phyloP scores from a whole-genome alignment of 345 rosid genomes.

The Ailanthus altissimus region DNA sequence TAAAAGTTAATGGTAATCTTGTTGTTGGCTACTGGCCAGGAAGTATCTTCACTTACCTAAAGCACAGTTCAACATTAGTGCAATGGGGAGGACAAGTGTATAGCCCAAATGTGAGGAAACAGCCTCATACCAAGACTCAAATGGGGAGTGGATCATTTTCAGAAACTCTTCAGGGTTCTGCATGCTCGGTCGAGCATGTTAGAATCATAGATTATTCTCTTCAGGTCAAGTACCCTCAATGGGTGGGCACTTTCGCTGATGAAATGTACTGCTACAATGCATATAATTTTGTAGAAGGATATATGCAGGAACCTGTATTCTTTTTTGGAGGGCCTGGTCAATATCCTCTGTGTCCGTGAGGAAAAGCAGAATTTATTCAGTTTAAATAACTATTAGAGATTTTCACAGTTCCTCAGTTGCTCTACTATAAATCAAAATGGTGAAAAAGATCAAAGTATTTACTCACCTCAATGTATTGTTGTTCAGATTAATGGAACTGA shows the following conservation, averaged over 20 bases:
- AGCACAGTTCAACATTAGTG: slow-evolving; percentile 41
- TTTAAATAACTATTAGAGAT: not conserved
- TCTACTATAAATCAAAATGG: not conserved
- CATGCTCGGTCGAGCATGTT: slow-evolving; percentile 37
- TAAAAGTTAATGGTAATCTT: not conserved
- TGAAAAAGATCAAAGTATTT: not conserved
- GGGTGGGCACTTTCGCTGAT: slow-evolving; percentile 28
- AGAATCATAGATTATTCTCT: slow-evolving; percentile 45
- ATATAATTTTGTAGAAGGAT: slow-evolving; percentile 11
- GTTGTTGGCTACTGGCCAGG: slow-evolving; percentile 50
- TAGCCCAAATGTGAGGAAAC: slow-evolving; percentile 42
- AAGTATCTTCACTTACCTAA: slow-evolving; percentile 27
- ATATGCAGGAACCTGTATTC: slow-evolving; percentile 31
- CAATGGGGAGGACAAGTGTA: slow-evolving; percentile 65
- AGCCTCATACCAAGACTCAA: slow-evolving; percentile 50
- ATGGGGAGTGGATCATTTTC: slow-evolving; percentile 57
- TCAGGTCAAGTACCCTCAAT: slow-evolving; percentile 39
- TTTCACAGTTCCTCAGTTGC: not conserved
- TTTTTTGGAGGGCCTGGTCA: slow-evolving; percentile 57
- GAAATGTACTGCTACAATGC: slow-evolving; percentile 38
- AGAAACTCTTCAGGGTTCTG: not conserved
- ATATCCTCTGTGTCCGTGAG: slow-evolving; percentile 32
- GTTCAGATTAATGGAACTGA: not conserved
- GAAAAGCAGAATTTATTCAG: not conserved
- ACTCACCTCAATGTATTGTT: not conserved